Percentiles rank a stretch among this genome's conserved stretches.
These are phyloP conservation scores for Pelagophyceae sp. DNA, from an alignment of 352 stramenopile genomes.

Conservation along the genomic window DNA sequence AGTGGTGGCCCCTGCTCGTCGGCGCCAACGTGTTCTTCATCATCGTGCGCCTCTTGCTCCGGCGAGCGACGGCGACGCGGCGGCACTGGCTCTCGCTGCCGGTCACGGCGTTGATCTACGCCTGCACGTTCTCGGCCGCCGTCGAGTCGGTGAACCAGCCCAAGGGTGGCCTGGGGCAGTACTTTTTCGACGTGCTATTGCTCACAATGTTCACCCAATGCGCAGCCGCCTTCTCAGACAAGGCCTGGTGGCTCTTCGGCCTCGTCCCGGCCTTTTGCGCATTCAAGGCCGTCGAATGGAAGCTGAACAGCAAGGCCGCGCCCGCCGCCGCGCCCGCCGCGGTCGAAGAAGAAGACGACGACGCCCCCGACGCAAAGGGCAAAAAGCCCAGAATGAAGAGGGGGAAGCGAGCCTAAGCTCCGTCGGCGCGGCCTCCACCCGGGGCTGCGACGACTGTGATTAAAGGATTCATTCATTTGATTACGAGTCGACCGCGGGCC, in stretches of 20 bases:
- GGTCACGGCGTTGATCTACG: not conserved
- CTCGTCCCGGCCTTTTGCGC: not conserved
- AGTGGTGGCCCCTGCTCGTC: not conserved
- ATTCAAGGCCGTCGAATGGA: not conserved
- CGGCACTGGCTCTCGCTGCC: not conserved
- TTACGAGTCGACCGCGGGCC: too few species aligned
- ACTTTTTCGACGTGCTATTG: conserved; percentile 17
- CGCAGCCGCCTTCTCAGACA: not conserved
- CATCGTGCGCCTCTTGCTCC: not conserved
- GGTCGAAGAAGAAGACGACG: not conserved
- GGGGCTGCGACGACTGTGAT: too few species aligned
- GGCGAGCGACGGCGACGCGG: not conserved
- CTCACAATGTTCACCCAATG: not conserved
- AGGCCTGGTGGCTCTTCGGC: conserved; percentile 8
- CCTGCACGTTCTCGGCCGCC: not conserved
- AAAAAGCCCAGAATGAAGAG: too few species aligned
- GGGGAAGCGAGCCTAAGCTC: too few species aligned
- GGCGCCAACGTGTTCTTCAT: not conserved
- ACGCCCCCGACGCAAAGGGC: not conserved
- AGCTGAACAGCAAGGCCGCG: not conserved
- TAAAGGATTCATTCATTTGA: too few species aligned
- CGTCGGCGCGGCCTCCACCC: too few species aligned
- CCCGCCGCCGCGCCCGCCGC: not conserved
- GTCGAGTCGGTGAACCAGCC: not conserved
- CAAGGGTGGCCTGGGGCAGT: not conserved